Conservation (phyloP, 2,329 filamentous ascomycete genomes). For the Ascocoryne sarcoides region DNA sequence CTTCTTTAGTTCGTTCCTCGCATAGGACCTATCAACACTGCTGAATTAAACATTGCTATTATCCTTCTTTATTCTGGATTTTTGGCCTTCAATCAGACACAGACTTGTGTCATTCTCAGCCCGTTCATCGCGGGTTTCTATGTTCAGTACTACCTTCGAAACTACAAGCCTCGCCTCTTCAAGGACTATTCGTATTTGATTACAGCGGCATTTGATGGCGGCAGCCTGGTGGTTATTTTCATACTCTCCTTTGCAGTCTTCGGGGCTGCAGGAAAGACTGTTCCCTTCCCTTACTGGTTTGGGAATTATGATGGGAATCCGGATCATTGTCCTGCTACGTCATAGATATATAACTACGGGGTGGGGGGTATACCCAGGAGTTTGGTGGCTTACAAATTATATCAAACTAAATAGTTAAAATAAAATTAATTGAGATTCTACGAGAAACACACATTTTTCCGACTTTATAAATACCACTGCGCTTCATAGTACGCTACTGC, state of each 20-base stretch:
- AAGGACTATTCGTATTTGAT: conserved; percentile 36
- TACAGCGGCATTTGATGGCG: conserved; percentile 33
- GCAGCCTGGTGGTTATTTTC: conserved; percentile 33
- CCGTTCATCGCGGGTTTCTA: conserved; percentile 36
- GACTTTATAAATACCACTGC: too few species aligned
- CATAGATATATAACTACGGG: conserved; percentile 1
- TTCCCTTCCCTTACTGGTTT: conserved; percentile 32
- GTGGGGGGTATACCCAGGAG: too few species aligned
- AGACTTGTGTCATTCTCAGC: conserved; percentile 46
- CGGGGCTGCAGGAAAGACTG: conserved; percentile 33
- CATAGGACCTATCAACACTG: conserved; percentile 33
- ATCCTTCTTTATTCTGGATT: conserved; percentile 46
- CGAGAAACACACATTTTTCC: too few species aligned
- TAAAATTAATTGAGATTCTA: too few species aligned
- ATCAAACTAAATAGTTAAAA: too few species aligned
- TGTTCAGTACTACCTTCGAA: conserved; percentile 33
- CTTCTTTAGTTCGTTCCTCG: conserved; percentile 39
- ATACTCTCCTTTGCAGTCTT: conserved; percentile 36
- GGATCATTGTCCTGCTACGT: conserved; percentile 18
- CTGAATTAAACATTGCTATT: conserved; percentile 43
- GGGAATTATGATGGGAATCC: conserved; percentile 28
- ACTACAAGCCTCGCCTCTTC: conserved; percentile 30
- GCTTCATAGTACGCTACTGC: too few species aligned
- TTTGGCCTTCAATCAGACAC: conserved; percentile 45
- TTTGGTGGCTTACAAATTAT: too few species aligned